phyloP scores from a whole-genome alignment of 2,329 filamentous ascomycete genomes.

The Beauveria sp. region DNA sequence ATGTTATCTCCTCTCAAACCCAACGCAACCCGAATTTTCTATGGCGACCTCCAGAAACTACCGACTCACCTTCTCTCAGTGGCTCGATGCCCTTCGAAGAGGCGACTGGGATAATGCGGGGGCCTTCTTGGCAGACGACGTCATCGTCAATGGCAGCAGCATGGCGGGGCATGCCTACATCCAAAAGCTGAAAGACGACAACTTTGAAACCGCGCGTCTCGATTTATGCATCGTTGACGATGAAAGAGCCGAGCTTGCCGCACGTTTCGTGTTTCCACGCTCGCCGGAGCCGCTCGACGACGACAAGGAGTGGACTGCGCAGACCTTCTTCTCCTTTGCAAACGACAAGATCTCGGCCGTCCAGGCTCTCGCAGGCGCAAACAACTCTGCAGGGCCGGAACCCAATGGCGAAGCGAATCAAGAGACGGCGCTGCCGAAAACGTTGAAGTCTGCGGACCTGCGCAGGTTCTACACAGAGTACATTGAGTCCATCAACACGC shows the following conservation, averaged over 20 bases:
- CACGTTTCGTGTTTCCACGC: not conserved
- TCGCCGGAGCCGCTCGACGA: not conserved
- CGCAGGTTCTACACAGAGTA: constrained; percentile 21
- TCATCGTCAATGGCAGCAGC: constrained; percentile 1
- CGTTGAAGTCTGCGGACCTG: not conserved
- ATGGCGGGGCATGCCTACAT: not conserved
- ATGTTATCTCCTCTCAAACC: too few species aligned
- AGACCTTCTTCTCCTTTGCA: not conserved
- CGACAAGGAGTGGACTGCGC: not conserved
- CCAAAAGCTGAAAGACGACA: not conserved
- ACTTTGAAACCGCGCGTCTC: not conserved
- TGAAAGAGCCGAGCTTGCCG: not conserved
- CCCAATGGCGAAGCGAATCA: not conserved
- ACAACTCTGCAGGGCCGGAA: not conserved
- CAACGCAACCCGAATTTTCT: not conserved
- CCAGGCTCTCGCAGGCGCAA: not conserved
- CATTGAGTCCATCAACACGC: constrained; percentile 25
- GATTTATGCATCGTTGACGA: not conserved
- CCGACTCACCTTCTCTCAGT: not conserved
- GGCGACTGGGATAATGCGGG: not conserved
- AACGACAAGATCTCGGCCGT: not conserved
- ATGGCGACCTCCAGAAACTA: not conserved
- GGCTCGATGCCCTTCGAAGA: not conserved
- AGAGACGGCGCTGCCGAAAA: not conserved
- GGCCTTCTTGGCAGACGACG: not conserved